Percentiles rank a stretch among this genome's conserved stretches.
phyloP scores from a whole-genome alignment of 2,329 filamentous ascomycete species.

The Aspergillus vadensis region DNA sequence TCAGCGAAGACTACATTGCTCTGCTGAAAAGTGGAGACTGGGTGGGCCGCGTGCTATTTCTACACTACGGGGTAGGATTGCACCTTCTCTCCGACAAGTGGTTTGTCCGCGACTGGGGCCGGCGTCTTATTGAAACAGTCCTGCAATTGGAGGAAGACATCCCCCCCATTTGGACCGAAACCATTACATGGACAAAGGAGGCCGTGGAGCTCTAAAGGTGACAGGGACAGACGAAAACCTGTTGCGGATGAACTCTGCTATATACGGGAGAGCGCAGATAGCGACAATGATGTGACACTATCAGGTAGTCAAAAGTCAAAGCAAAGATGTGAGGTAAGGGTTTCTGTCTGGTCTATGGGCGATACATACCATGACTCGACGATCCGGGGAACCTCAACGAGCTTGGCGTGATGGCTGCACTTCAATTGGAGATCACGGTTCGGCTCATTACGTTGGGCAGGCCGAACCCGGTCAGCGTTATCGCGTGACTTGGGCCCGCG shows the following conservation, averaged over 20 bases:
- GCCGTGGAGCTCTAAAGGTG: conserved; percentile 24
- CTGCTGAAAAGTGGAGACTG: conserved; percentile 33
- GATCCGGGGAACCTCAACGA: neutral
- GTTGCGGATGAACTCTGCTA: neutral
- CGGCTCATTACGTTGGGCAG: neutral
- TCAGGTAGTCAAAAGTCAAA: neutral
- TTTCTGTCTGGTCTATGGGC: neutral
- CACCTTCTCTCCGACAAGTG: conserved; percentile 36
- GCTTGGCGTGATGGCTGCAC: neutral
- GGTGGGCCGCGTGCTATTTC: conserved; percentile 33
- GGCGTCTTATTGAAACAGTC: conserved; percentile 31
- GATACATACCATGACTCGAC: neutral
- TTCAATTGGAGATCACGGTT: neutral
- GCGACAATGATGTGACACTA: neutral
- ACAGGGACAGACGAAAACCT: neutral
- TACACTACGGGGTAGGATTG: conserved; percentile 35
- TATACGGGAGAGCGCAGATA: too few species aligned
- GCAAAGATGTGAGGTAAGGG: neutral
- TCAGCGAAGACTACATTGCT: conserved; percentile 29
- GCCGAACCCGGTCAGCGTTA: neutral
- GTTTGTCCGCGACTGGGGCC: conserved; percentile 37
- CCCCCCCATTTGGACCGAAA: conserved; percentile 30
- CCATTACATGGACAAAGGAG: conserved; percentile 30
- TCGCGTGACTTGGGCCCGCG: neutral
- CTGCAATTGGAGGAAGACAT: conserved; percentile 30